phyloP scores from a whole-genome alignment of 2,329 filamentous ascomycete genomes.

The Venturia asperata region DNA sequence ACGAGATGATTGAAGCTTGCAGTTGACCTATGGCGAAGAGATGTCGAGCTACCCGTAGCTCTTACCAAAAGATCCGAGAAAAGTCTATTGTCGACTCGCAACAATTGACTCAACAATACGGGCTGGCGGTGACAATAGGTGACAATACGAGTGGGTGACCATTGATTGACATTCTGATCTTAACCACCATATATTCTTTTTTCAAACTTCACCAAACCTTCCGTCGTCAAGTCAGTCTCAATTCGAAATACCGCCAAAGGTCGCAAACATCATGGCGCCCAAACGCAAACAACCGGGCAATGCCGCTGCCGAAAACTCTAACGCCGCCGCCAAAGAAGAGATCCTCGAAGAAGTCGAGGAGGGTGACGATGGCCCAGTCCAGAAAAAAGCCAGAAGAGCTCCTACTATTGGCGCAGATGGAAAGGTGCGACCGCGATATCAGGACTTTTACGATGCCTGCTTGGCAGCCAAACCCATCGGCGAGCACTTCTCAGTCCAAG shows the following conservation, averaged over 20 bases:
- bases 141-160: constrained; percentile 1
- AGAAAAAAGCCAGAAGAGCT: neutral
- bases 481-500: constrained; percentile 16
- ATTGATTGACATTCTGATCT: neutral
- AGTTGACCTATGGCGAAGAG: neutral
- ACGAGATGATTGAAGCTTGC: neutral
- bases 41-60: neutral
- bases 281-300: constrained; percentile 7
- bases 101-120: constrained; percentile 8
- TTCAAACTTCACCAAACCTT: neutral
- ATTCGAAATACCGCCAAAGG: neutral
- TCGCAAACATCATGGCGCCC: neutral
- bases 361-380: neutral
- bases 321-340: neutral
- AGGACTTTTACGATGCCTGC: constrained; percentile 19
- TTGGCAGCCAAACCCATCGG: constrained; percentile 16
- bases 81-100: neutral
- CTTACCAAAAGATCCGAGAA: neutral
- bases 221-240: neutral
- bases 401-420: neutral
- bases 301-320: neutral
- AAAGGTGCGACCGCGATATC: constrained; percentile 8
- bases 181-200: neutral
- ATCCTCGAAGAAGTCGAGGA: constrained; percentile 1
- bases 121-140: neutral